Evolutionary conservation across 345 rosid genomes (phyloP).

Genomic region (Orychophragmus violaceus): DNA sequence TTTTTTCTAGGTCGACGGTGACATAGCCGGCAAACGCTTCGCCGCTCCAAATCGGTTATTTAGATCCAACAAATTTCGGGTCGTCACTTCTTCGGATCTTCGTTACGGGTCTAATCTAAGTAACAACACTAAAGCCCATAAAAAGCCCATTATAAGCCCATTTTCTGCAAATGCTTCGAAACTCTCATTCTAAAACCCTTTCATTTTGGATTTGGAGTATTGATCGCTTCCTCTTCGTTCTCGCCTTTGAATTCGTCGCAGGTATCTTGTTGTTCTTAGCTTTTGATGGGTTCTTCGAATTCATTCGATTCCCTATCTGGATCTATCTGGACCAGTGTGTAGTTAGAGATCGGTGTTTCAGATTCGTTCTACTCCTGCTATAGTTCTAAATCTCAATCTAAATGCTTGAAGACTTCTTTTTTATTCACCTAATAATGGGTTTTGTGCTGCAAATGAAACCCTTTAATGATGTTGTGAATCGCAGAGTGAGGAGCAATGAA

Average conservation of each 20-base stretch:
- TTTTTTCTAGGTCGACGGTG: slow-evolving; percentile 25
- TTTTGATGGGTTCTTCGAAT: not conserved
- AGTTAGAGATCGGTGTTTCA: not conserved
- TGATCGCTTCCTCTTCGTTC: slow-evolving; percentile 9
- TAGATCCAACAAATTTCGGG: slow-evolving; percentile 1
- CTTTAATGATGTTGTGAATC: not conserved
- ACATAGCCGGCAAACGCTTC: not conserved
- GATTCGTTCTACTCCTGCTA: not conserved
- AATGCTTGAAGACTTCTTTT: not conserved
- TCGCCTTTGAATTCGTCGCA: slow-evolving; percentile 19
- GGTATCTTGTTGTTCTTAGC: slow-evolving; percentile 6
- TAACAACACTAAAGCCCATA: not conserved
- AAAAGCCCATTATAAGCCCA: slow-evolving; percentile 22
- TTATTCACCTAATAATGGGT: not conserved
- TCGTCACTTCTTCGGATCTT: slow-evolving; percentile 2
- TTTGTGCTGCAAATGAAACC: not conserved
- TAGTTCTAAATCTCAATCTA: not conserved
- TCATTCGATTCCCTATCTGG: not conserved
- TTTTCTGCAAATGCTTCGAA: not conserved
- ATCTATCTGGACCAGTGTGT: not conserved
- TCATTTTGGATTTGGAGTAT: not conserved
- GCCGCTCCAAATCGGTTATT: not conserved
- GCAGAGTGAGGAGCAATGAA: slow-evolving; percentile 49
- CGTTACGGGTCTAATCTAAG: not conserved
- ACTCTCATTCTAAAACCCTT: slow-evolving; percentile 15